These are phyloP conservation scores for Wickerhamomyces sp. DNA, from an alignment of 1,139 yeast genomes.

Conservation along the genomic window DNA sequence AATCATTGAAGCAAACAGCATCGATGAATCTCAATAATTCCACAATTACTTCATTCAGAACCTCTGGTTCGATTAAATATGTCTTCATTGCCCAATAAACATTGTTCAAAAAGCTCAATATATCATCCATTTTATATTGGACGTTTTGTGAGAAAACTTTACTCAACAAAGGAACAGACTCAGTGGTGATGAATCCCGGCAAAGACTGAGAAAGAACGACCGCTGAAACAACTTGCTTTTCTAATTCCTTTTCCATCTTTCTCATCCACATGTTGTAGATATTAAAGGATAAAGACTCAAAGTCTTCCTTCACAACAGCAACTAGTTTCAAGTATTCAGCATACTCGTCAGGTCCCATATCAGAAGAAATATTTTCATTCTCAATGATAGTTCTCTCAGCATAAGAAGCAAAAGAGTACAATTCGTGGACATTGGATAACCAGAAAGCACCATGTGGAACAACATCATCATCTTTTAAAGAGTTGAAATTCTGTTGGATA, in stretches of 20 bases:
- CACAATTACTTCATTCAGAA: constrained; percentile 78
- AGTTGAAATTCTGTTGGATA: constrained; percentile 74
- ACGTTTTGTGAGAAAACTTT: constrained; percentile 74
- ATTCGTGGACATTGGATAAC: constrained; percentile 95
- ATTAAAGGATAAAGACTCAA: constrained; percentile 88
- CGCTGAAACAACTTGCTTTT: constrained; percentile 89
- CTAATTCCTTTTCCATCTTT: constrained; percentile 86
- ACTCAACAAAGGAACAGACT: constrained; percentile 76
- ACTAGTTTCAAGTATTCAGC: constrained; percentile 87
- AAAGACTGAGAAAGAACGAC: constrained; percentile 91
- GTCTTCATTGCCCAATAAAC: constrained; percentile 94
- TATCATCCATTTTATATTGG: constrained; percentile 91
- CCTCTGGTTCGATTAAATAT: constrained; percentile 81
- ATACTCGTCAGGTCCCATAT: constrained; percentile 87
- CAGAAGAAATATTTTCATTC: constrained; percentile 73
- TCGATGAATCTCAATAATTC: constrained; percentile 86
- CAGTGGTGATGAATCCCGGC: constrained; percentile 95
- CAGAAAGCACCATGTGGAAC: constrained; percentile 95
- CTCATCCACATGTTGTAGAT: constrained; percentile 98
- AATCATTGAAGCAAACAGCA: constrained; percentile 91
- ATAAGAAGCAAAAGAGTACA: constrained; percentile 88
- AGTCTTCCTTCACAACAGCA: constrained; percentile 89
- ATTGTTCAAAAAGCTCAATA: constrained; percentile 82
- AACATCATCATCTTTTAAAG: constrained; percentile 77
- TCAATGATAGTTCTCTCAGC: constrained; percentile 89